phyloP scores from a whole-genome alignment of 768 basidiomycete genomes.

The Lentinula sp. region DNA sequence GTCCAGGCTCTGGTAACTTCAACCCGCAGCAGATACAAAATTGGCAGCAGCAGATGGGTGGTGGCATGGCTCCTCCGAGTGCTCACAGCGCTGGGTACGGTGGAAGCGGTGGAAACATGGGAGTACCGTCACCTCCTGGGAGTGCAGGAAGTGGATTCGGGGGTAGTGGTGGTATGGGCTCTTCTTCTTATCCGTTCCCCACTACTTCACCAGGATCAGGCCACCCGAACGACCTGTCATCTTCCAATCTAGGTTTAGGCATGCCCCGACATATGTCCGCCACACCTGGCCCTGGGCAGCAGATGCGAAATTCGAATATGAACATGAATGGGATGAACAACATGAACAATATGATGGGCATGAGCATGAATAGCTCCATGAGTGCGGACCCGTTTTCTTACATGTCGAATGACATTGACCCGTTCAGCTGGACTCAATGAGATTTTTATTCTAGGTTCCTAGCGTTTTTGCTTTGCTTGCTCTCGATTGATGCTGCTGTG shows the following conservation, averaged over 20 bases:
- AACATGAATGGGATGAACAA: conserved; percentile 2
- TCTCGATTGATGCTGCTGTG: conserved; percentile 1
- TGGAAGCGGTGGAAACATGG: neutral
- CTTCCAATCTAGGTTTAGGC: conserved; percentile 5
- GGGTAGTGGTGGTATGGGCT: conserved; percentile 15
- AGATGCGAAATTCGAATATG: conserved; percentile 2
- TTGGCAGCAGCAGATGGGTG: conserved; percentile 26
- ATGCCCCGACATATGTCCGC: conserved; percentile 10
- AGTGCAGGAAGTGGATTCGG: conserved; percentile 22
- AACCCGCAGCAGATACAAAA: conserved; percentile 29
- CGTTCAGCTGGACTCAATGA: conserved; percentile 53
- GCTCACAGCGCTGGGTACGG: conserved; percentile 2
- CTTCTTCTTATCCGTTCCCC: conserved; percentile 7
- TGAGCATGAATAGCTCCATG: conserved; percentile 7
- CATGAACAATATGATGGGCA: conserved; percentile 4
- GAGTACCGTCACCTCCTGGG: conserved; percentile 37
- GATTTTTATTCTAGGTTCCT: conserved; percentile 12
- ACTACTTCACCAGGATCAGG: conserved; percentile 6
- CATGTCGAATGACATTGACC: conserved; percentile 44
- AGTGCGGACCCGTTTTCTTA: conserved; percentile 30
- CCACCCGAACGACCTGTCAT: conserved; percentile 1
- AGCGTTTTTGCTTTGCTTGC: conserved; percentile 6
- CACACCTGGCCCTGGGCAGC: conserved; percentile 4
- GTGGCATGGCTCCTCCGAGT: conserved; percentile 1
- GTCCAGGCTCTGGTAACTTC: conserved; percentile 14